phyloP scores from a whole-genome alignment of 208 protist species.

The Wallacemonas sp. region DNA sequence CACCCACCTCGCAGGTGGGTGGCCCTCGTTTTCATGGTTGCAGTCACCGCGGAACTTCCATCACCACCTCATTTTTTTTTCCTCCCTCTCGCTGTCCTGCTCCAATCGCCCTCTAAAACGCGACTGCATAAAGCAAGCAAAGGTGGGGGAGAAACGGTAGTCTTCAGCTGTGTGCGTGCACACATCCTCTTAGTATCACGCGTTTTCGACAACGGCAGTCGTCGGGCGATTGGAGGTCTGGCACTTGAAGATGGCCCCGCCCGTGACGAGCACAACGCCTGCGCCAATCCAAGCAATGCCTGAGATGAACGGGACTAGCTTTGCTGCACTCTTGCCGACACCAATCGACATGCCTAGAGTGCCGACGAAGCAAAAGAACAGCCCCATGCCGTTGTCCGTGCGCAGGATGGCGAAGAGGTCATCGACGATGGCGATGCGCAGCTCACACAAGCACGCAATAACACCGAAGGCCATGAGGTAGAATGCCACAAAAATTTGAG shows the following conservation, averaged over 20 bases:
- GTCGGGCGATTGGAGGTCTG: background rate
- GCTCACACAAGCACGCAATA: slow-evolving; percentile 20
- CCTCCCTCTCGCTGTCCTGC: no score
- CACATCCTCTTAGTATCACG: background rate
- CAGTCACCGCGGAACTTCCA: no score
- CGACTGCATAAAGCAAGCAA: no score
- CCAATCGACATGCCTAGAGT: slow-evolving; percentile 54
- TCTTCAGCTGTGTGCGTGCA: no score
- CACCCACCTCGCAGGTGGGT: no score
- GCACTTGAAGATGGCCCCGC: slow-evolving; percentile 15
- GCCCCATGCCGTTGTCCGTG: slow-evolving; percentile 25
- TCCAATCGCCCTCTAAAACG: no score
- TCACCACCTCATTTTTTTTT: no score
- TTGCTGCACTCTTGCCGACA: slow-evolving; percentile 13
- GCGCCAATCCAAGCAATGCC: slow-evolving; percentile 31
- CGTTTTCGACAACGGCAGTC: slow-evolving; percentile 13
- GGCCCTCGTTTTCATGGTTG: no score
- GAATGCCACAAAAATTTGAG: slow-evolving; percentile 29
- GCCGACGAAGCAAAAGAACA: slow-evolving; percentile 50
- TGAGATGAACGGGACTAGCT: slow-evolving; percentile 40
- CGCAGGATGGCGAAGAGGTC: slow-evolving; percentile 32
- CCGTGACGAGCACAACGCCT: slow-evolving; percentile 24
- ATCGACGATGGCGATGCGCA: slow-evolving; percentile 25
- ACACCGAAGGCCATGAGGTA: slow-evolving; percentile 45
- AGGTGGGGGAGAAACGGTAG: no score